These are phyloP conservation scores for Nicotiana tabacum DNA, from an alignment of 257 asterid genomes.

Conservation along the genomic window DNA sequence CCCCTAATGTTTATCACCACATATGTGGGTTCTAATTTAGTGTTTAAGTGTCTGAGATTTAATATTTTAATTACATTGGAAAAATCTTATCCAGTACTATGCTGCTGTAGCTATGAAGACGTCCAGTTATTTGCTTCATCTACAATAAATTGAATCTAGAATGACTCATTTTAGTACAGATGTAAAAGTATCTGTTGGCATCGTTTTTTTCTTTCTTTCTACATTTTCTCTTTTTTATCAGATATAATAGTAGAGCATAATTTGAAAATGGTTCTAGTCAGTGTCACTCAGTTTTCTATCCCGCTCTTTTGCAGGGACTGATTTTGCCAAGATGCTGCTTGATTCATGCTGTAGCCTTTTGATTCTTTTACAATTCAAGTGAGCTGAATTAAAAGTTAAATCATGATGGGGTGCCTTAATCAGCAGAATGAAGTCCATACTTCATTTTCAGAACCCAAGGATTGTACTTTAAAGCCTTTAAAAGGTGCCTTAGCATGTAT, in stretches of 20 bases:
- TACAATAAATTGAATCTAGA: background rate
- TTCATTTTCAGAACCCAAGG: background rate
- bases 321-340: background rate
- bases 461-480: background rate
- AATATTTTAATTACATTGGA: background rate
- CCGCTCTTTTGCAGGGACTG: conserved; percentile 3
- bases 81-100: background rate
- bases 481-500: conserved; percentile 15
- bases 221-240: background rate
- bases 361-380: conserved; percentile 4
- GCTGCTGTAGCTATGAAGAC: background rate
- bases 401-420: conserved; percentile 8
- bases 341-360: background rate
- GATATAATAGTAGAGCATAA: background rate
- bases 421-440: conserved; percentile 5
- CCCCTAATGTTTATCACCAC: background rate
- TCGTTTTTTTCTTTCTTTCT: background rate
- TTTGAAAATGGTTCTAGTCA: background rate
- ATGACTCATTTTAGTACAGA: background rate
- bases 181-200: background rate
- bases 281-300: background rate
- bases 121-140: background rate
- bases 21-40: background rate
- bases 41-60: background rate
- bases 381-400: background rate